Evolutionary conservation across 306 rosid genomes (phyloP).

Genomic region (Begonia peltatifolia): DNA sequence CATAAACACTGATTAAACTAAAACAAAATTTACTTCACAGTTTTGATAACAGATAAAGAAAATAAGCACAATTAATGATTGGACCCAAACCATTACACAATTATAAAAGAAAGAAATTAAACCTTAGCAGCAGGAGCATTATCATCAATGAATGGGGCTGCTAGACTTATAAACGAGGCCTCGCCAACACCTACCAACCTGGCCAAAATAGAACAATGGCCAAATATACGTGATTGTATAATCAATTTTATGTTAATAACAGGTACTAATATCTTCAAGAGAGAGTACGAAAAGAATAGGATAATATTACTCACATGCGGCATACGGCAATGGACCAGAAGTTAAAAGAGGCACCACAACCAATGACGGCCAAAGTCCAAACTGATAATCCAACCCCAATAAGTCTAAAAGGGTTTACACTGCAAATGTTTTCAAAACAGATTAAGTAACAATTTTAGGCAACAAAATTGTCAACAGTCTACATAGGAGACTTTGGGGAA

Average conservation of each 20-base stretch:
- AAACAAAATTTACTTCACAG: no score
- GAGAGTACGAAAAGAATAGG: conserved; percentile 1
- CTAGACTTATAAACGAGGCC: conserved; percentile 96
- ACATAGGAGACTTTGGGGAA: no score
- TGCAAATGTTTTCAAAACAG: conserved; percentile 26
- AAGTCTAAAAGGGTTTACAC: conserved; percentile 85
- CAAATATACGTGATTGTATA: neutral
- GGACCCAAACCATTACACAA: neutral
- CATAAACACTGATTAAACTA: no score
- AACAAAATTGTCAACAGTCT: neutral
- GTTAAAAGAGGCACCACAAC: conserved; percentile 70
- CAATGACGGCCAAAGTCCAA: conserved; percentile 79
- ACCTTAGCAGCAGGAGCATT: conserved; percentile 83
- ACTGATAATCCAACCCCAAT: conserved; percentile 91
- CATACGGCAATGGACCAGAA: conserved; percentile 82
- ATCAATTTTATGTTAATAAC: conserved; percentile 2
- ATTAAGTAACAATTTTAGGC: neutral
- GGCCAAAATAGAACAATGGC: conserved; percentile 9
- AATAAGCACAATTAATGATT: neutral
- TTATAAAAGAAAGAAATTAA: conserved; percentile 12
- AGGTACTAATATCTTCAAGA: conserved; percentile 1
- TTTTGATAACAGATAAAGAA: no score
- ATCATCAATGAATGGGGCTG: conserved; percentile 95
- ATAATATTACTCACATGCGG: conserved; percentile 49
- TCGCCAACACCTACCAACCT: conserved; percentile 98